Evolutionary conservation across 192 early-diverging fungal species (phyloP).

Genomic region (Backusella macrospora): DNA sequence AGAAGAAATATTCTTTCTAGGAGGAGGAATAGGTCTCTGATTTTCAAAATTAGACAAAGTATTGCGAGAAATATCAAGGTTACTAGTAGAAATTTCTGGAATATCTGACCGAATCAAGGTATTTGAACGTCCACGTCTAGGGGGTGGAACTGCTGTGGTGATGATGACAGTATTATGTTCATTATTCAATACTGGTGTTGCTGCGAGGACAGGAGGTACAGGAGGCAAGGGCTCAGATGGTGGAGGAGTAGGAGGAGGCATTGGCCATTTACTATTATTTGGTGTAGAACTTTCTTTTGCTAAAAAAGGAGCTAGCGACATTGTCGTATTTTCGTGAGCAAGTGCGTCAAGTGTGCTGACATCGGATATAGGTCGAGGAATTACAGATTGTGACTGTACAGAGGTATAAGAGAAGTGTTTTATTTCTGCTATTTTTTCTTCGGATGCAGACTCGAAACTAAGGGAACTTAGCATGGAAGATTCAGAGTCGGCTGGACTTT

Average conservation of each 20-base stretch:
- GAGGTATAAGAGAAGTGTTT: constrained; percentile 21
- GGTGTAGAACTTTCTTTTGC: constrained; percentile 8
- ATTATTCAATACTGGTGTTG: background rate
- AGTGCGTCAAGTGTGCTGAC: constrained; percentile 1
- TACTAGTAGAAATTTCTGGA: constrained; percentile 8
- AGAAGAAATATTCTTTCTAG: background rate
- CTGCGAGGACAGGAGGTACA: constrained; percentile 1
- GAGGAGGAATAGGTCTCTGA: background rate
- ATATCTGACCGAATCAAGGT: background rate
- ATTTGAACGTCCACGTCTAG: constrained; percentile 10
- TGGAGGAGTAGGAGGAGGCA: constrained; percentile 29
- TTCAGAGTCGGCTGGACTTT: background rate
- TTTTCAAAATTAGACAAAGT: background rate
- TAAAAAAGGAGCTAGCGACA: background rate
- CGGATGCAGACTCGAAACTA: background rate
- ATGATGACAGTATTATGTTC: background rate
- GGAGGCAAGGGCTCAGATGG: constrained; percentile 30
- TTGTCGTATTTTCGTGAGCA: background rate
- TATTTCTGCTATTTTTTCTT: constrained; percentile 7
- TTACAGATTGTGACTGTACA: constrained; percentile 13
- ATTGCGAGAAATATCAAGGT: background rate
- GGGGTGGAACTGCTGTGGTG: constrained; percentile 4
- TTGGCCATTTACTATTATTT: constrained; percentile 1
- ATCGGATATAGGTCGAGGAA: constrained; percentile 9
- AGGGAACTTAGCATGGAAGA: constrained; percentile 5